Base-by-base conservation (phyloP, 2,329 filamentous ascomycete genomes). In the Lachnellula suecica region DNA sequence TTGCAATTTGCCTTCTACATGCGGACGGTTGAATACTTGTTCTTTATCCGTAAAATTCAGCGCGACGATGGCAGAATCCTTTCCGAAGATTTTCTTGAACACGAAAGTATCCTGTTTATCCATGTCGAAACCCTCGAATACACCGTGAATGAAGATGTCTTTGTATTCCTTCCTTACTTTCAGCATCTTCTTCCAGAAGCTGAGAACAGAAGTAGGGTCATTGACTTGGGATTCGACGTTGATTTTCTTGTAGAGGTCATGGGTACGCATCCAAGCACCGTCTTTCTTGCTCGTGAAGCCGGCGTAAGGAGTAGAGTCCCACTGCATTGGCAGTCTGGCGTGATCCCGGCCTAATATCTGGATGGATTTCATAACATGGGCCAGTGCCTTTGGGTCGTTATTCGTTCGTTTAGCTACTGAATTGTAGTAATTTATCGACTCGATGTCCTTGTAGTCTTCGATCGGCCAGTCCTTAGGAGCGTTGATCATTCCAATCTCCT, bases 321-420 rank as follows among this genome's bases (percentile, higher is more conserved):
- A 89, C 57, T 86, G 83, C 72, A 90, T 82, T 0, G 86, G 86
- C 3, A 82, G 78, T n/a, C 86, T 75, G 8, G 83, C 78, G 63
- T 89, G 82, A 64, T 89, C 85, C 27, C 84, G 74, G 5, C 78
- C 84, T 25, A 87, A 77, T 53, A 78, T 73, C 57, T 83, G 78
- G 47, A 88, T 71, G 35, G 79, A 73, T 8, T 72, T 67, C 60
- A 78, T 74, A 0, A 76, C 79, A 34, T 75, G 71, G 11, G 70
- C 71, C 2, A 81, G 67, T 24, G 66, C 69, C 37, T 71, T 69
- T 0, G 58, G 56, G 48, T 76, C 72, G 1, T 74, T 59, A 22
- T 63, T 53, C 13, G 62, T 59, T 7, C 60, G 70, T n/a, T 67
- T 63, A 1, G 70, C 55, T 0, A 74, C 72, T 11, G 75, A 75